Percentiles rank a stretch among this genome's conserved stretches.
phyloP scores from a whole-genome alignment of 2,329 filamentous ascomycete species.

The Eurotiales sp. region DNA sequence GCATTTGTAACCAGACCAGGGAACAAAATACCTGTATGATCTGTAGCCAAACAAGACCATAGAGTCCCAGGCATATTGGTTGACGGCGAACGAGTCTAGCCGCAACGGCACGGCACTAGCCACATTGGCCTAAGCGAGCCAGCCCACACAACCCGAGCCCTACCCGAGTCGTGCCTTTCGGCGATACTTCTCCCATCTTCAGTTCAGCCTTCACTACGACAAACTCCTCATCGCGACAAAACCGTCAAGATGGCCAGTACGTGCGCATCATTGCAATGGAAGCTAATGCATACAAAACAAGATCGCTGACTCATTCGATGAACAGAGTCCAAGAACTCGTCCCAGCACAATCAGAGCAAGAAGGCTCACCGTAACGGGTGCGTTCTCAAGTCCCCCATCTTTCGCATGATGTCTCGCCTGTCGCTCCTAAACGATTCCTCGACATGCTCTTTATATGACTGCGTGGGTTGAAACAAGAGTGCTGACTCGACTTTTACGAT shows the following conservation, averaged over 20 bases:
- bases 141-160: conserved; percentile 40
- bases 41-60: too few species aligned
- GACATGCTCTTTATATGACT: background rate
- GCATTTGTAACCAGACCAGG: too few species aligned
- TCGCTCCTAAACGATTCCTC: background rate
- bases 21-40: too few species aligned
- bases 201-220: conserved; percentile 28
- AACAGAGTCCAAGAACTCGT: conserved; percentile 99
- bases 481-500: conserved; percentile 9
- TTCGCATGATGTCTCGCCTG: conserved; percentile 3
- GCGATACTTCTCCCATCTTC: conserved; percentile 15
- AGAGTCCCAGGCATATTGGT: too few species aligned
- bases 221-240: conserved; percentile 36
- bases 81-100: too few species aligned
- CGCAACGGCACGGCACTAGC: conserved; percentile 3
- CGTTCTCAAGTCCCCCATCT: conserved; percentile 34
- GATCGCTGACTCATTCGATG: conserved; percentile 5
- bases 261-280: conserved; percentile 21
- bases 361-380: conserved; percentile 99
- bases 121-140: conserved; percentile 34
- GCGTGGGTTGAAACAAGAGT: background rate
- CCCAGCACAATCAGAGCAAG: conserved; percentile 96
- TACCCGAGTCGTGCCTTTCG: conserved; percentile 19
- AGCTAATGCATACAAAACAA: background rate
- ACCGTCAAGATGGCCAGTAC: conserved; percentile 47